Conservation (phyloP, 2,329 filamentous ascomycete genomes). For the Aspergillus vadensis region DNA sequence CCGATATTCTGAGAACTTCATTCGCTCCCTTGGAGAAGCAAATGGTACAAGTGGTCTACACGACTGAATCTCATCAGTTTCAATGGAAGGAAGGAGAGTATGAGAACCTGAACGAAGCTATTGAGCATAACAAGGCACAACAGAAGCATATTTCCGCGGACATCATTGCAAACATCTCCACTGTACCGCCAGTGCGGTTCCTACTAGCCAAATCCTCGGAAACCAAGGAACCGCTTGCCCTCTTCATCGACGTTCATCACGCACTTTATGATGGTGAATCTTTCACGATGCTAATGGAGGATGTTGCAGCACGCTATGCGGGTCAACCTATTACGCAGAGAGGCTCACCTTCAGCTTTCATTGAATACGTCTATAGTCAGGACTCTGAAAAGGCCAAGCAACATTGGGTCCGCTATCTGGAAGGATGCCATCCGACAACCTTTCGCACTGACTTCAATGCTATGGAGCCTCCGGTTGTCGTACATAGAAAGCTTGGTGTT, state of each 20-base stretch:
- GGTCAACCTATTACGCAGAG: conserved; percentile 15
- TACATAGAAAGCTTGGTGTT: conserved; percentile 17
- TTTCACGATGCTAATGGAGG: conserved; percentile 36
- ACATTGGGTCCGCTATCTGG: conserved; percentile 31
- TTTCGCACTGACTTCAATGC: conserved; percentile 14
- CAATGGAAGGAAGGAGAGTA: conserved; percentile 27
- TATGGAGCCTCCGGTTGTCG: conserved; percentile 15
- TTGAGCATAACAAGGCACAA: conserved; percentile 10
- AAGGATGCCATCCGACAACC: conserved; percentile 25
- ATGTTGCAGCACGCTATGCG: conserved; percentile 33
- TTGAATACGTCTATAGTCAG: conserved; percentile 31
- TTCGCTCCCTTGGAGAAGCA: conserved; percentile 40
- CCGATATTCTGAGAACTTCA: conserved; percentile 43
- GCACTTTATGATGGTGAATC: conserved; percentile 41
- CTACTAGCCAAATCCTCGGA: conserved; percentile 19
- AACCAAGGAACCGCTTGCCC: conserved; percentile 17
- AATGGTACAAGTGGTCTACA: conserved; percentile 40
- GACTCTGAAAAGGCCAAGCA: conserved; percentile 28
- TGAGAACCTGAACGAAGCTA: conserved; percentile 16
- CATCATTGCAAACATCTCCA: conserved; percentile 31
- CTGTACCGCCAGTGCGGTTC: conserved; percentile 32
- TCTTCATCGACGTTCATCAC: conserved; percentile 42
- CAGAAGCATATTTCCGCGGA: conserved; percentile 23
- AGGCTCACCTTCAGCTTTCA: conserved; percentile 26
- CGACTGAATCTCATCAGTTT: conserved; percentile 13